Percentiles rank a stretch among this genome's conserved stretches.
phyloP scores from a whole-genome alignment of 352 stramenopile genomes.

The Globisporangium splendens region DNA sequence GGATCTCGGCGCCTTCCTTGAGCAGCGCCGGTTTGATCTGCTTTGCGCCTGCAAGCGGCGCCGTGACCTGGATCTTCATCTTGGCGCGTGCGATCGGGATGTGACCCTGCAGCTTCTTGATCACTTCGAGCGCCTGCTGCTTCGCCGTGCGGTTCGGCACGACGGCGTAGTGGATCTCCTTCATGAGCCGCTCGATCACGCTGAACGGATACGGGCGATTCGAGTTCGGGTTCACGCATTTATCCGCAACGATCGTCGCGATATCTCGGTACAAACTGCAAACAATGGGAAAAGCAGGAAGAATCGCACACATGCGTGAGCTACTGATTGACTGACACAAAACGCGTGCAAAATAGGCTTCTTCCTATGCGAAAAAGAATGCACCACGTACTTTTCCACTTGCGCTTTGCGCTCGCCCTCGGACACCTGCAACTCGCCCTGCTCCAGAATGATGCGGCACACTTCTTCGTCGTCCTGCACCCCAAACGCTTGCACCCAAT shows the following conservation, averaged over 20 bases:
- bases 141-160: conserved; percentile 95
- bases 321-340: no score
- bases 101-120: conserved; percentile 90
- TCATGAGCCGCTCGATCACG: conserved; percentile 96
- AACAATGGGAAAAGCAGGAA: not conserved
- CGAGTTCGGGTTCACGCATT: conserved; percentile 95
- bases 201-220: conserved; percentile 95
- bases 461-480: conserved; percentile 91
- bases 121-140: conserved; percentile 96
- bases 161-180: conserved; percentile 94
- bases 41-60: conserved; percentile 38
- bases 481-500: conserved; percentile 93
- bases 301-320: not conserved
- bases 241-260: conserved; percentile 95
- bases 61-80: conserved; percentile 93
- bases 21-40: conserved; percentile 57
- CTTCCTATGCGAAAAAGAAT: no score
- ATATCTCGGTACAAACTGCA: conserved; percentile 92
- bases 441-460: conserved; percentile 93
- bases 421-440: conserved; percentile 96
- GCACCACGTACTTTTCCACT: conserved; percentile 81
- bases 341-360: no score
- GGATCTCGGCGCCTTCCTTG: conserved; percentile 60
- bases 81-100: conserved; percentile 96
- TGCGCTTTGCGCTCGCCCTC: conserved; percentile 94